A percentile compares a stretch with the other conserved stretches of the same genome.
phyloP scores from a whole-genome alignment of 805 yeast genomes.

The Lipomyces starkeyi region DNA sequence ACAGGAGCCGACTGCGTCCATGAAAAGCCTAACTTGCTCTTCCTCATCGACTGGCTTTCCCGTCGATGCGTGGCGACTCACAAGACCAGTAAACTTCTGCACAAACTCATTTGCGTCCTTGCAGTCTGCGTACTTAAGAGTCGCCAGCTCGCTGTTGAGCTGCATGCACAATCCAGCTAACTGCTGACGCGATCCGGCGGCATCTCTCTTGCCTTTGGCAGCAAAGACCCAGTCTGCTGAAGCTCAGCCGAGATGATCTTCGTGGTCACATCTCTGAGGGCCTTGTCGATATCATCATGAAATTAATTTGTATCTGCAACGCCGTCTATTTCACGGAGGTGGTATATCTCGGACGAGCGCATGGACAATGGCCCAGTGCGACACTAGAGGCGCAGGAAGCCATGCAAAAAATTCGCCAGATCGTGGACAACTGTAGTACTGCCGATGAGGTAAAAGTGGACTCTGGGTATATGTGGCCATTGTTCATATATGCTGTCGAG shows the following conservation, averaged over 20 bases:
- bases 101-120: no score
- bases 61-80: no score
- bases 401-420: background rate
- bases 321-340: background rate
- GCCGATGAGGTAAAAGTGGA: background rate
- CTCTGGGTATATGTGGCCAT: background rate
- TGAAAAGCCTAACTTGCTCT: no score
- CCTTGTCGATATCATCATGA: background rate
- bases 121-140: no score
- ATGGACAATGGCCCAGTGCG: background rate
- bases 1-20: no score
- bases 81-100: no score
- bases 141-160: no score
- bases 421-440: background rate
- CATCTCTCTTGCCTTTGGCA: background rate
- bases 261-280: background rate
- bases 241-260: background rate
- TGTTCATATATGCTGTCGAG: background rate
- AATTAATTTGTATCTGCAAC: background rate
- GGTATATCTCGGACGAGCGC: background rate
- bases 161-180: background rate
- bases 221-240: background rate
- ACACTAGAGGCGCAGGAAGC: background rate
- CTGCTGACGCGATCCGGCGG: background rate
- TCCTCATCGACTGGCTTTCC: no score